Percentiles rank a stretch among this genome's conserved stretches.
These are phyloP conservation scores for Hortaea werneckii DNA, from an alignment of 2,329 filamentous ascomycete species.

Conservation along the genomic window DNA sequence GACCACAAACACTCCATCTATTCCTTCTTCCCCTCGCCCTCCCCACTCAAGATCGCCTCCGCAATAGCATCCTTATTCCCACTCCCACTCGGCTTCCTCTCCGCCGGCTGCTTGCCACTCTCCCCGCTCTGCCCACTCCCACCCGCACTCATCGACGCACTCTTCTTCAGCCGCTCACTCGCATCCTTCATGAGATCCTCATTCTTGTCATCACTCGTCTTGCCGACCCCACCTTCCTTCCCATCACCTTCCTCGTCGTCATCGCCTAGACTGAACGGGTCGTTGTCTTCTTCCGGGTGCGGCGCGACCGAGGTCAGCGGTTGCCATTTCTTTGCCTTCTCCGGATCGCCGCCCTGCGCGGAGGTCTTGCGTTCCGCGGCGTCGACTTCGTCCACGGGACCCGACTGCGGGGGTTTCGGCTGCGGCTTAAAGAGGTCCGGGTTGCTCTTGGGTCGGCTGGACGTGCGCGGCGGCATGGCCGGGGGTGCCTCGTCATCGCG, in stretches of 20 bases:
- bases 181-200: conserved; percentile 49
- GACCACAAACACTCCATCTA: not conserved
- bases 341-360: conserved; percentile 22
- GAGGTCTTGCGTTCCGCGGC: conserved; percentile 49
- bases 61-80: not conserved
- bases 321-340: conserved; percentile 91
- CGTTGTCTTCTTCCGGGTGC: conserved; percentile 66
- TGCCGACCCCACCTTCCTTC: not conserved
- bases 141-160: conserved; percentile 42
- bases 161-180: conserved; percentile 40
- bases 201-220: conserved; percentile 43
- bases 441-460: conserved; percentile 60
- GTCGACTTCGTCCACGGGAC: conserved; percentile 69
- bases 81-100: conserved; percentile 31
- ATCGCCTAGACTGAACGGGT: conserved; percentile 92
- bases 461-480: conserved; percentile 33
- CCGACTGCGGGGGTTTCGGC: conserved; percentile 43
- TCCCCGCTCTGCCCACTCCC: not conserved
- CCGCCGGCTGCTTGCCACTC: conserved; percentile 27
- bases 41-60: not conserved
- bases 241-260: conserved; percentile 70
- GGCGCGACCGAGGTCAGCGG: conserved; percentile 79
- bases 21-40: not conserved
- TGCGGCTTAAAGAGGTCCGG: conserved; percentile 70
- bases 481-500: conserved; percentile 50